Evolutionary conservation across 139 green algal genomes (phyloP).

Genomic region (Tetradesmus obliquus): DNA sequence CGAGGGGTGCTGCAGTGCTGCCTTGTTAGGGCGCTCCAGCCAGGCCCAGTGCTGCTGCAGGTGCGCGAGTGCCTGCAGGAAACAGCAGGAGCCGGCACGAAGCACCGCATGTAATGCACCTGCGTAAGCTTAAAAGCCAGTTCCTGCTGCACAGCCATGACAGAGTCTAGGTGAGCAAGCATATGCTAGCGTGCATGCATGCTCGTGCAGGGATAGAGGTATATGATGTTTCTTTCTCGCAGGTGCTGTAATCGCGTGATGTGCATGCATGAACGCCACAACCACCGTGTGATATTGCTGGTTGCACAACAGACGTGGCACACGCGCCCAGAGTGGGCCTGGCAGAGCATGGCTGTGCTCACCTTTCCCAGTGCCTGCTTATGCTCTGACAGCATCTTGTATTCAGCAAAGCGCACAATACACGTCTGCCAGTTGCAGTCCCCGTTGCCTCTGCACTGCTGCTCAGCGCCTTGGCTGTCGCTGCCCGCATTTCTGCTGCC

Average conservation of each 20-base stretch:
- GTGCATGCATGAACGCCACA: not conserved
- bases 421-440: constrained; percentile 8
- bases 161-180: not conserved
- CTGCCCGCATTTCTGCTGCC: not conserved
- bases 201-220: not conserved
- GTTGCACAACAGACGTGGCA: not conserved
- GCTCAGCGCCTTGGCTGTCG: not conserved
- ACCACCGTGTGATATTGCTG: not conserved
- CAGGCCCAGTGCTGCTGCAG: constrained; percentile 67
- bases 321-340: not conserved
- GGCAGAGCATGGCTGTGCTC: not conserved
- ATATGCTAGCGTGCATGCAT: not conserved
- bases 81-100: not conserved
- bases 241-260: too few species aligned
- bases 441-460: not conserved
- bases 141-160: not conserved
- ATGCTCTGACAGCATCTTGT: constrained; percentile 28
- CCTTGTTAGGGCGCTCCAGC: constrained; percentile 74
- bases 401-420: constrained; percentile 19
- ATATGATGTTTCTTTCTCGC: not conserved
- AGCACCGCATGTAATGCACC: not conserved
- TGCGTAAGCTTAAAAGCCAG: not conserved
- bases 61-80: not conserved
- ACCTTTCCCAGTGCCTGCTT: not conserved
- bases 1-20: constrained; percentile 66